Evolutionary conservation across 2,329 filamentous ascomycete species (phyloP).

Genomic region (Mycosphaerella sp.): DNA sequence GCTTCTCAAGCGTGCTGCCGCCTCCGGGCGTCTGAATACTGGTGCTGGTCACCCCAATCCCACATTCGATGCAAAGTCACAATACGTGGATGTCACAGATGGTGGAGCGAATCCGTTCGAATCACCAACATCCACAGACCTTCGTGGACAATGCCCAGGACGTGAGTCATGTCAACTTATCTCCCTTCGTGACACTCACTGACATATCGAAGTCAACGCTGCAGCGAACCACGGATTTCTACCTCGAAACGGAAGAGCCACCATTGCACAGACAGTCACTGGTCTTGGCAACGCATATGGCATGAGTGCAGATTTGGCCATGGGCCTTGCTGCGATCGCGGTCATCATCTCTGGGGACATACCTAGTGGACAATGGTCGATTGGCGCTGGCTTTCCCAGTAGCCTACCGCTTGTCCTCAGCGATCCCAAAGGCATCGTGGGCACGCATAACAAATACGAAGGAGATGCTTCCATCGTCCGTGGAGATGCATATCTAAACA

Average conservation of each 20-base stretch:
- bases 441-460: constrained; percentile 35
- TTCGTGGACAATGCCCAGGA: constrained; percentile 30
- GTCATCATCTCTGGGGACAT: constrained; percentile 22
- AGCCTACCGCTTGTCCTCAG: constrained; percentile 17
- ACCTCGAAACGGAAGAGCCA: constrained; percentile 10
- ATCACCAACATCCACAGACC: constrained; percentile 22
- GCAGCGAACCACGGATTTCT: constrained; percentile 27
- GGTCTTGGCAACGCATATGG: constrained; percentile 27
- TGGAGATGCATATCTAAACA: constrained; percentile 26
- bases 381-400: constrained; percentile 23
- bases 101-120: constrained; percentile 26
- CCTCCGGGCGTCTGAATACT: constrained; percentile 12
- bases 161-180: neutral
- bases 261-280: constrained; percentile 10
- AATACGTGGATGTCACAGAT: constrained; percentile 22
- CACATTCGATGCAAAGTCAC: constrained; percentile 15
- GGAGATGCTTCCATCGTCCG: constrained; percentile 29
- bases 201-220: constrained; percentile 1
- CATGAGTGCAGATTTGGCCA: constrained; percentile 25
- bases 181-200: neutral
- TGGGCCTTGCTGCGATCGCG: constrained; percentile 30
- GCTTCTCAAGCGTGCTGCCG: constrained; percentile 12
- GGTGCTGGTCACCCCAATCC: constrained; percentile 17
- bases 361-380: constrained; percentile 23
- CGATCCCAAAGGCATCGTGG: constrained; percentile 24